Base-by-base conservation (phyloP, 2,329 filamentous ascomycete genomes). In the Colletotrichum sp. region DNA sequence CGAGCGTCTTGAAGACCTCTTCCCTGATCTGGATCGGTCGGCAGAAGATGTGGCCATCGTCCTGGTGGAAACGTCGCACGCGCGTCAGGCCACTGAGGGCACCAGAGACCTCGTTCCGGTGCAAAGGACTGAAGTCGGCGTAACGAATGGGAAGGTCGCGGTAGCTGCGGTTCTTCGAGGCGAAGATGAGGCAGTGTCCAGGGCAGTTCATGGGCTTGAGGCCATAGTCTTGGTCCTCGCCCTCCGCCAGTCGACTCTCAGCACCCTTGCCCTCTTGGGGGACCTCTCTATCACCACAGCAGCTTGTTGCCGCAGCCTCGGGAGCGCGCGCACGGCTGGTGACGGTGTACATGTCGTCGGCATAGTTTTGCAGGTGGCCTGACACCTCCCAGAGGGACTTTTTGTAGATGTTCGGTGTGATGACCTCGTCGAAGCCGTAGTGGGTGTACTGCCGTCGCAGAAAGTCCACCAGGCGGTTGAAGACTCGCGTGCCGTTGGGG, bases 151-250 rank as follows among this genome's bases (percentile, higher is more conserved):
- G 95, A 21, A 98, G 87, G 78, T 98, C 94, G 78, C 93, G 91
- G 84, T 96, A 96, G 79, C 93, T 95, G 76, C 93, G 92, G 73
- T 90, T 89, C 78, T 93, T 91, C 63, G 93, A 93, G 76, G 91
- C 93, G 83, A 98, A 98, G 77, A 98, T 91, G 78, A 98, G 88
- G 82, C 95, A 98, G 84, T 98, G 95, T 5, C 95, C 95, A 0
- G 95, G 95, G 82, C 95, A 98, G 82, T 98, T 98, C 95, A 98
- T 98, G 16, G 95, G 95, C 84, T 98, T 98, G 79, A 98, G 87
- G 21, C 95, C 95, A 84, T 95, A 98, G 77, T 95, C 93, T 78
- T 93, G 92, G 76, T 91, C 89, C 77, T 94, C 92, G 76, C 93
- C 91, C 24, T 82, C 82, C 1, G 80, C 74, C 12, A 57, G 52